Evolutionary conservation across 345 rosid genomes (phyloP), one percentile per base, ranked within the genome.

Genomic region (Gossypium raimondii): DNA sequence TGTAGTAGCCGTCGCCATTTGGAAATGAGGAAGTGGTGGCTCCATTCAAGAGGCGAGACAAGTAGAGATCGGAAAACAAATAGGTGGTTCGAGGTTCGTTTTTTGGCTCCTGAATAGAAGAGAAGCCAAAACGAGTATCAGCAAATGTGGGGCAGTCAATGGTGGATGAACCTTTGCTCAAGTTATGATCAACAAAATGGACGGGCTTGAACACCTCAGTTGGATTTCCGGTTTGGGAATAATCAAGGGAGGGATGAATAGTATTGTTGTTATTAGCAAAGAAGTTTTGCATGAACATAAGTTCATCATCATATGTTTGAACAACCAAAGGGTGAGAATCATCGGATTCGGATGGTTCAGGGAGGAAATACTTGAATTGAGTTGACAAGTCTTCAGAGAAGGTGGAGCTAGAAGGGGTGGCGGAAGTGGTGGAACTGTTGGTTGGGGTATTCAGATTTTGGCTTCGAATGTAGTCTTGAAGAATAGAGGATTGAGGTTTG

Each of bases 391-490:
- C 87, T 24, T 73, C 82, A 13, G 87, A 79, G 47, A 65, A 20
- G n/a, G 80, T 60, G 24, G 87, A 76, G 78, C 79, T 76, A 14
- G 85, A 79, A 20, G 86, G 82, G 24, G 81, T 65, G 62, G 76
- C 27, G 27, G 74, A 60, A 22, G 59, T 27, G 43, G 75, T 64
- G 47, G 78, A 38, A 81, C 77, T 67, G 41, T 34, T 34, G 41
- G 41, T 34, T 34, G 41, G 7, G 8, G 13, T 65, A n/a, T 43
- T 62, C 59, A 79, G 79, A 80, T 69, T 73, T 73, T 84, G 81
- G 85, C 93, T 86, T 79, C 80, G 82, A 17, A 91, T 91, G 81
- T 94, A 94, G 78, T 92, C 91, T 78, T 91, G 93, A 74, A 94
- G 98, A 51, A 94, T 62, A 11, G 92, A 87, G 13, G 95, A 82